Evolutionary conservation across 495 filamentous ascomycete genomes (phyloP).

Genomic region (Cercophora samala): DNA sequence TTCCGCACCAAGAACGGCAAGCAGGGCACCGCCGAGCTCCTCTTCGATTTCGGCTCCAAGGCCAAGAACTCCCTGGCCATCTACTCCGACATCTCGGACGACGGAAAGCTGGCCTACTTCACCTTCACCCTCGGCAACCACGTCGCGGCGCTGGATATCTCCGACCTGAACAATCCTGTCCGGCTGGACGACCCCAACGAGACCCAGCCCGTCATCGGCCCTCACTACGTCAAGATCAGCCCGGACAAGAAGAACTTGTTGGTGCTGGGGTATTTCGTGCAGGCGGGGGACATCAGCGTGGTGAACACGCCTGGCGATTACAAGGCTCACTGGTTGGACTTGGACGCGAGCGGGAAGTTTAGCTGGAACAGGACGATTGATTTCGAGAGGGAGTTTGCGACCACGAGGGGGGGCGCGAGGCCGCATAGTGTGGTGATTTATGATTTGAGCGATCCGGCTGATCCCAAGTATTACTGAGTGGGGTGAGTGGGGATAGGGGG

Average conservation of each 20-base stretch:
- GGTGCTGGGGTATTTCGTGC: conserved; percentile 64
- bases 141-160: conserved; percentile 62
- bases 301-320: conserved; percentile 62
- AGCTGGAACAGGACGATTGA: conserved; percentile 58
- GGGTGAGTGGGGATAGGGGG: neutral
- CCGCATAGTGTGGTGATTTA: conserved; percentile 59
- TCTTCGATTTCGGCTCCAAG: conserved; percentile 56
- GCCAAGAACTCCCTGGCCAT: conserved; percentile 57
- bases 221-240: conserved; percentile 63
- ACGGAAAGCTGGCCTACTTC: conserved; percentile 58
- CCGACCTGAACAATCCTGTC: conserved; percentile 56
- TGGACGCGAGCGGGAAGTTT: conserved; percentile 52
- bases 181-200: conserved; percentile 59
- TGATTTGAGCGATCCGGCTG: conserved; percentile 52
- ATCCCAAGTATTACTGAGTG: conserved; percentile 40
- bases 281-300: conserved; percentile 57
- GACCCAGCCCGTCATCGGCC: conserved; percentile 57
- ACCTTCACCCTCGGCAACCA: conserved; percentile 61
- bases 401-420: conserved; percentile 53
- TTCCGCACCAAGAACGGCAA: conserved; percentile 50
- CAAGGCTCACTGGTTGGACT: conserved; percentile 61
- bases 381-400: conserved; percentile 50
- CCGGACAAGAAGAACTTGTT: conserved; percentile 62
- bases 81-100: conserved; percentile 59
- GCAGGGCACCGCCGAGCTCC: conserved; percentile 54